phyloP scores from a whole-genome alignment of 495 filamentous ascomycete genomes.

The Eremomyces bilateralis region DNA sequence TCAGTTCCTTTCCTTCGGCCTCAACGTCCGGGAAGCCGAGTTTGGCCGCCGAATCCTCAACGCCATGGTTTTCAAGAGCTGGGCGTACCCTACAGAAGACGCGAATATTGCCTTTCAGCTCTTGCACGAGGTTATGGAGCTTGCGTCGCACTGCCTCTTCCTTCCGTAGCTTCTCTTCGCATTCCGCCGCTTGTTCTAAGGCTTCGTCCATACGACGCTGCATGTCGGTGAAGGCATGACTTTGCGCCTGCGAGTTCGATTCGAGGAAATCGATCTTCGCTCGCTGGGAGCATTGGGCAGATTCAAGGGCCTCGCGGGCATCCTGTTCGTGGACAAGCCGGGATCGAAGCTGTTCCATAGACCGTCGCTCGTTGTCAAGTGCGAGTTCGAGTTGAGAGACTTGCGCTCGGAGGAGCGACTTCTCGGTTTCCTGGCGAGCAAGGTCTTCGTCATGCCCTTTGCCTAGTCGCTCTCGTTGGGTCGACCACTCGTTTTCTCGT shows the following conservation, averaged over 20 bases:
- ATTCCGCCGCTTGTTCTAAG: slow-evolving; percentile 37
- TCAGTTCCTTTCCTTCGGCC: slow-evolving; percentile 67
- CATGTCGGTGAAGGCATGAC: slow-evolving; percentile 53
- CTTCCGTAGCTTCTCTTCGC: slow-evolving; percentile 63
- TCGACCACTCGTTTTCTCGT: no score
- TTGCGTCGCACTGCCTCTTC: slow-evolving; percentile 84
- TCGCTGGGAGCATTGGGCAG: slow-evolving; percentile 47
- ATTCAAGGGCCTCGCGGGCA: slow-evolving; percentile 46
- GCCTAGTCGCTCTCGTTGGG: no score
- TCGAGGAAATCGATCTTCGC: slow-evolving; percentile 73
- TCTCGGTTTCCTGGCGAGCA: slow-evolving; percentile 36
- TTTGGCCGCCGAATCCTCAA: slow-evolving; percentile 34
- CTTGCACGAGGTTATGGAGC: slow-evolving; percentile 93
- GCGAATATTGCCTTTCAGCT: slow-evolving; percentile 96
- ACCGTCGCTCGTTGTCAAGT: slow-evolving; percentile 27
- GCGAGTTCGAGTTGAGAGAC: slow-evolving; percentile 38
- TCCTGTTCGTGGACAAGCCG: slow-evolving; percentile 41
- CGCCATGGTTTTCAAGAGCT: slow-evolving; percentile 27
- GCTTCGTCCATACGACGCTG: slow-evolving; percentile 61
- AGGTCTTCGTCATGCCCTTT: no score
- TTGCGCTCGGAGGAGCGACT: slow-evolving; percentile 39
- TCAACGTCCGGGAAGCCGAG: slow-evolving; percentile 57
- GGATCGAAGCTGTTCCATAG: slow-evolving; percentile 38
- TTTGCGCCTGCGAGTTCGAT: slow-evolving; percentile 68
- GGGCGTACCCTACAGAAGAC: slow-evolving; percentile 97